A percentile compares a stretch with the other conserved stretches of the same genome.
Evolutionary conservation across 1,139 yeast genomes (phyloP).

Genomic region (Suhomyces bribrorum): DNA sequence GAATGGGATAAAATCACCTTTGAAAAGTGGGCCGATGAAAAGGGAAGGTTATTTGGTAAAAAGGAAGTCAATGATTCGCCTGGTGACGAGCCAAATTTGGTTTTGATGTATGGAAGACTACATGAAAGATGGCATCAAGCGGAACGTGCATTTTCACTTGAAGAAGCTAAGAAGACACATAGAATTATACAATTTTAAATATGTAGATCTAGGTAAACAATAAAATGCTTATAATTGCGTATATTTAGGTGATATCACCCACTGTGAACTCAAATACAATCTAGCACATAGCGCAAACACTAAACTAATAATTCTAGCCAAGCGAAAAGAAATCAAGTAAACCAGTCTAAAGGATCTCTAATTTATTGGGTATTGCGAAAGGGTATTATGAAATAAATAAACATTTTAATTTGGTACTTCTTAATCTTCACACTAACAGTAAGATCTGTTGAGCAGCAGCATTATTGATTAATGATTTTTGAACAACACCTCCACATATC

Average conservation of each 20-base stretch:
- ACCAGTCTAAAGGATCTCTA: not conserved
- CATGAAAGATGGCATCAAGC: constrained; percentile 25
- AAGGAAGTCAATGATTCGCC: constrained; percentile 18
- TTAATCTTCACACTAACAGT: not conserved
- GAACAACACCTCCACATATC: constrained; percentile 4
- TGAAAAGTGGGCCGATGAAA: constrained; percentile 21
- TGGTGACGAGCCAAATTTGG: constrained; percentile 21
- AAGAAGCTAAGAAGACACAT: constrained; percentile 20
- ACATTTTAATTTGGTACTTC: not conserved
- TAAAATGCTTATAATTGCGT: not conserved
- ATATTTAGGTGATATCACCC: not conserved
- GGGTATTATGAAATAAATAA: not conserved
- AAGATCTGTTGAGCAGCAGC: constrained; percentile 21
- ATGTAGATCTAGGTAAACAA: not conserved
- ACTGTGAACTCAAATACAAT: not conserved
- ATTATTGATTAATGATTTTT: constrained; percentile 17
- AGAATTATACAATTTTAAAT: constrained; percentile 16
- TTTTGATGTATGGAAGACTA: constrained; percentile 20
- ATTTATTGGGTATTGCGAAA: not conserved
- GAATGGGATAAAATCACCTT: constrained; percentile 22
- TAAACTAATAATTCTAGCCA: not conserved
- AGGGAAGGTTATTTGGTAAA: constrained; percentile 20
- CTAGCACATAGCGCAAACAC: not conserved
- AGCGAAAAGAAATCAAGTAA: not conserved
- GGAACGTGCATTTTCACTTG: constrained; percentile 19